Base-by-base conservation (phyloP, 2,329 filamentous ascomycete genomes). In the Botrytis sinoallii region DNA sequence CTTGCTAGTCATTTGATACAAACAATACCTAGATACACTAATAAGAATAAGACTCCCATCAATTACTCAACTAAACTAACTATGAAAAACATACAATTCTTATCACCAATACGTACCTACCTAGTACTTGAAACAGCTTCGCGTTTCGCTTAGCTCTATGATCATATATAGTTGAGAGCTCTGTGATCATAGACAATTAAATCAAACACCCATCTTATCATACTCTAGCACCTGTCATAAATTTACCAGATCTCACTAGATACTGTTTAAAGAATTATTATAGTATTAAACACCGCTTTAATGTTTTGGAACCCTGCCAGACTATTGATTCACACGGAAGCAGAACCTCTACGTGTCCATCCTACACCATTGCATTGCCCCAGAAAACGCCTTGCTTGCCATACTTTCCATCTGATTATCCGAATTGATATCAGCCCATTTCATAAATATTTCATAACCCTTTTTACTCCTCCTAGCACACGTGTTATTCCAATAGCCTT, bases 351-450 rank as follows among this genome's bases (percentile, higher is more conserved):
- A 52, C 48, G 29, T 57, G 14, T 12, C 48, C 48, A 64, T 42
- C 29, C 8, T 42, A 44, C 18, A 59, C 40, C 9, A 6, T 38
- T 16, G 29, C 1, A 42, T 69, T 10, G 35, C 66, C 42, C 48
- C n/a, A 57, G 10, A 25, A 68, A 44, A 69, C 66, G 66, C 66
- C 66, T 40, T 42, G 48, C 48, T 35, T 69, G n/a, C 18, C 48
- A 57, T 69, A 42, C 5, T 57, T 57, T 18, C 38, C 48, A 57
- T 57, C n/a, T 22, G 55, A 22, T 46, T 69, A 40, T 38, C 38
- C 66, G 25, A 42, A 32, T 42, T 69, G 38, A 57, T 57, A 44
- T 32, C 66, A 57, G 52, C 10, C 25, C 5, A 25, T 29, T 52
- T 25, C 48, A 20, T 69, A 14, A 22, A 40, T 32, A 42, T 57